Evolutionary conservation across 2,329 filamentous ascomycete species (phyloP), one percentile per base, ranked within the genome.

Genomic region (Fusarium annulatum): DNA sequence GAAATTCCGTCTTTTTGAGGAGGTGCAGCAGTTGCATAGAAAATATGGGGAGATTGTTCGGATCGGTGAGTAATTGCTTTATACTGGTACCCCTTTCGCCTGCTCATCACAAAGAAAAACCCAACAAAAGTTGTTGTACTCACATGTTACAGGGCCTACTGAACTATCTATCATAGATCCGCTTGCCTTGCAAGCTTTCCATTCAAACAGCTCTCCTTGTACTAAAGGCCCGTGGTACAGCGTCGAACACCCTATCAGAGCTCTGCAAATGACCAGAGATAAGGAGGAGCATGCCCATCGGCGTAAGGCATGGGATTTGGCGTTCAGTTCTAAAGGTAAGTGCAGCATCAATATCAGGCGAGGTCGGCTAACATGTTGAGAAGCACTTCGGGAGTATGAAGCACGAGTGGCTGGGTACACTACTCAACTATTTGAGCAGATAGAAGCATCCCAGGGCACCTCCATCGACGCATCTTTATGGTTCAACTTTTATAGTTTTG

Each of bases 321-420:
- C 42, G 7, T 45, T 45, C 42, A 45, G 42, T 10, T 45, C 42
- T 0, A 45, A 45, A 16, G 42, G 42, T 45, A 1, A 26, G 42
- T 45, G 5, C 4, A 19, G 10, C 1, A 12, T 26, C 5, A 0
- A 12, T 9, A 12, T 19, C 16, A 26, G 10, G 10, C 4, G 16
- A 45, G 23, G 7, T 26, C 0, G 23, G 16, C 42, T 45, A 19
- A 45, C 42, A 26, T 19, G 7, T 45, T 45, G 42, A 45, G 23
- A 45, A 45, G 42, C 42, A 26, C 23, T 45, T 12, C 42, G 42
- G 18, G 23, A 45, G 23, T 45, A 45, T 26, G 42, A 45, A 45
- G 23, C 7, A 26, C 42, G 42, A 12, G 42, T 45, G 10, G 42
- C 16, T 45, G n/a, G 42, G 23, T 45, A 45, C 7, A 26, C 42